Evolutionary conservation across 2,329 filamentous ascomycete genomes (phyloP).

Genomic region (Magnaporthiopsis incrustans): DNA sequence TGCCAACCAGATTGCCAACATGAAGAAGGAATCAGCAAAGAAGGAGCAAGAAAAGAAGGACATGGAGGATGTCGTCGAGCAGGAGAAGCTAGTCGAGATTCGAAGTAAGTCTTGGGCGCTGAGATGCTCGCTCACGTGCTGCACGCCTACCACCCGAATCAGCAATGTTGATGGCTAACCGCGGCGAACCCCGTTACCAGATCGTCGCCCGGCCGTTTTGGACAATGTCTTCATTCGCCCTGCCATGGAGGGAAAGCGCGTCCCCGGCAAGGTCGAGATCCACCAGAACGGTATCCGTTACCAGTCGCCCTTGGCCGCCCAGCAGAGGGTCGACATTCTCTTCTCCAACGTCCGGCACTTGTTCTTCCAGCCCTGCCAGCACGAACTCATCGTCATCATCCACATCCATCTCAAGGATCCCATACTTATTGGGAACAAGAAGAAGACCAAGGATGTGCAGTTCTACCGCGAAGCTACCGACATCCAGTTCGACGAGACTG

Average conservation of each 20-base stretch:
- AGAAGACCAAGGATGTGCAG: constrained; percentile 98
- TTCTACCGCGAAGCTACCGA: constrained; percentile 98
- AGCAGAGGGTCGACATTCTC: constrained; percentile 82
- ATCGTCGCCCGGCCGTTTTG: constrained; percentile 81
- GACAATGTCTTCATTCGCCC: constrained; percentile 95
- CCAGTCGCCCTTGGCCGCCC: constrained; percentile 68
- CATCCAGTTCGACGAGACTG: constrained; percentile 97
- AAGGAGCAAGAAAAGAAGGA: constrained; percentile 99
- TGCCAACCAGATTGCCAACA: constrained; percentile 84
- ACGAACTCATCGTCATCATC: constrained; percentile 95
- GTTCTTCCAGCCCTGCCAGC: constrained; percentile 96
- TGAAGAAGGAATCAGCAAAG: constrained; percentile 87
- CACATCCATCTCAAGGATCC: constrained; percentile 97
- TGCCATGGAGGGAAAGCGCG: constrained; percentile 91
- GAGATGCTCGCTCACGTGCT: neutral
- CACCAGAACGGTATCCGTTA: constrained; percentile 99
- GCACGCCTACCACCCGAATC: neutral
- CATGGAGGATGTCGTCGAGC: constrained; percentile 97
- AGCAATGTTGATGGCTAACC: constrained; percentile 30
- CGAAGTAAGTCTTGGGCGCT: constrained; percentile 54
- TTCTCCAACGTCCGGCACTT: constrained; percentile 98
- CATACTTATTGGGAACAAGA: constrained; percentile 93
- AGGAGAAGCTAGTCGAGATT: constrained; percentile 93
- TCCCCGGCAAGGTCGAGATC: constrained; percentile 92
- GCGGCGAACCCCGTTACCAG: constrained; percentile 30